Evolutionary conservation across 176 grass and related monocot species (phyloP), one percentile per base, ranked within the genome.

Genomic region (Oryza meyeriana): DNA sequence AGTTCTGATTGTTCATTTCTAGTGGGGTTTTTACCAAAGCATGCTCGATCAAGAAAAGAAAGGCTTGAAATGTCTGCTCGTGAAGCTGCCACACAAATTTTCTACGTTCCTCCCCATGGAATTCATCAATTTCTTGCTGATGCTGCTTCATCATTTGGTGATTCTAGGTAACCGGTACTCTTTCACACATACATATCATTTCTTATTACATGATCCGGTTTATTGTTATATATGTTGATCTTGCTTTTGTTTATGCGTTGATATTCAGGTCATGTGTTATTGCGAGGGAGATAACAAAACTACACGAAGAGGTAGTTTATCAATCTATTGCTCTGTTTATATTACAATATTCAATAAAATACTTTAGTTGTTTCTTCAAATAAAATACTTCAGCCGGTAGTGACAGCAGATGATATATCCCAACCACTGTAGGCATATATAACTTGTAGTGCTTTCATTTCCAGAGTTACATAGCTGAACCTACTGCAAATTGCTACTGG

Each of bases 241-340:
- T 87, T 77, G n/a, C 72, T 81, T 71, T 71, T 34, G 27, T 84
- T 78, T 79, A 3, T 81, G 2, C 66, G 13, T 66, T 66, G 48
- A 77, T 75, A 58, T 68, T 55, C 89, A 95, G 96, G 91, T 88
- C 83, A 68, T 99, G 96, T 83, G 96, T 94, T 83, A 80, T 99
- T 88, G 93, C 96, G 80, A 90, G 96, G 72, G 96, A 99, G 87
- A 88, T 99, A 78, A 99, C 93, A n/a, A 99, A 99, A 91, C 67
- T 99, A 71, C 93, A 99, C 83, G 96, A 95, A 95, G 91, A 95
- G 93, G 96, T 99, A 89, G 3, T 77, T 77, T 0, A n/a, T 76
- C 28, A 71, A 62, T 69, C 79, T 30, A 72, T 20, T 87, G 3
- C 62, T 77, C 28, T 36, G 39, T 55, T 78, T 6, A n/a, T 71